Evolutionary conservation across 148 eudicot genomes (phyloP), one percentile per base, ranked within the genome.

Genomic region (Linanthus parryae): DNA sequence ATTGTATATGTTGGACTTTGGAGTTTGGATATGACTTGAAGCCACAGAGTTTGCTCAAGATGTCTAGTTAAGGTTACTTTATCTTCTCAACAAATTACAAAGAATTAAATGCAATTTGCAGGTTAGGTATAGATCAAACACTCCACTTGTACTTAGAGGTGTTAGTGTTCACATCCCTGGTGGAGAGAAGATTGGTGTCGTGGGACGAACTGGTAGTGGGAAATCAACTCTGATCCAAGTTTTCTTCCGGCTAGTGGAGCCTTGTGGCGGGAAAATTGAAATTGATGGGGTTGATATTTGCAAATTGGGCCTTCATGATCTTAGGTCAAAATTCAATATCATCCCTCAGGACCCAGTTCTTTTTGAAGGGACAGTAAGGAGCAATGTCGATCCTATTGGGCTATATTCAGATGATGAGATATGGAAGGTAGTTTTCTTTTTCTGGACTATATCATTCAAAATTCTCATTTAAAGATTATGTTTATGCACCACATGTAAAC

Each of bases 181-280:
- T 41, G 82, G 82, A 18, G 82, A 77, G 28, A 77, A 73, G 59
- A 66, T 77, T 36, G 82, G 82, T 6, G 59, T 77, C 46, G 82
- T 73, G 45, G 82, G 82, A n/a, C 53, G 82, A 52, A 77, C 82
- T 8, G 82, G 82, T 20, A 60, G 82, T 63, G 82, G 82, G 34
- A 77, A 77, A 39, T 72, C 82, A 9, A 77, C 82, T 44, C 62
- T 73, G 7, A 62, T 77, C 41, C 79, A 66, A 48, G 79, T 70
- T 39, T 56, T 77, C 44, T 77, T 73, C 36, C 56, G 79, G 55
- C 34, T 77, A 23, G 76, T 73, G 27, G 76, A 77, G 52, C 83
- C 83, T 31, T 69, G 52, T 3, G 41, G 38, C 9, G 82, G 82
- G 12, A 62, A 42, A 12, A 73, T 77, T 23, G 15, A 65, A 15